Base-by-base conservation (phyloP, 306 rosid genomes). In the Trifolium dubium region DNA sequence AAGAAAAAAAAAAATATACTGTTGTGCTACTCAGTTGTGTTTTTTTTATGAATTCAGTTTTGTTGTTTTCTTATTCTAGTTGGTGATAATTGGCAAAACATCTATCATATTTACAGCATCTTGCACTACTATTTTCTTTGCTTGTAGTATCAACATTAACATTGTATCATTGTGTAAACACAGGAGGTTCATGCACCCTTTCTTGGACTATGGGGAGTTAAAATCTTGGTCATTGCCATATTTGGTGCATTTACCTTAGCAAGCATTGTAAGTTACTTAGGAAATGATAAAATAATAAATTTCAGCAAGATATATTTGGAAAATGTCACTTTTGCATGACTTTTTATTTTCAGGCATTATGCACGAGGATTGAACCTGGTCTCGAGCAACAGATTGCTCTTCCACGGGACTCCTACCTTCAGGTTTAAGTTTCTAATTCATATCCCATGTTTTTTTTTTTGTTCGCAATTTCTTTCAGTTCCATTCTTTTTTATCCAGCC, bases 381-480 rank as follows among this genome's bases (percentile, higher is more conserved):
- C 87, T 93, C 65, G 97, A 93, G 85, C 98, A 93, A 85, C 79
- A 93, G 89, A 84, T 93, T 89, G 98, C 88, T 80, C 98, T 93
- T 89, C 98, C 98, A 3, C 86, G 96, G 64, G 92, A 93, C 84
- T 93, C 98, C 83, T 93, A 93, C 81, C 98, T 93, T 71, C 98
- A 93, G 98, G 98, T 93, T 75, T 74, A 69, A 62, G 74, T 58
- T 74, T 75, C 19, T 69, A 17, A 28, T 51, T 67, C 40, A 41
- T 40, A 68, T 67, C 70, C 41, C 64, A 12, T 74, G 49, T 43
- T 49, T 34, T 77, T 34, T 77, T 49, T 60, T 37, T 71, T 62
- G 12, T 23, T 23, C 1, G 51, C 76, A 41, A 41, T 74, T 71
- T 46, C 77, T 78, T 32, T 74, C 49, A 69, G 46, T 69, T 55